Evolutionary conservation across 2,329 filamentous ascomycete genomes (phyloP).

Genomic region (Venturia effusa): DNA sequence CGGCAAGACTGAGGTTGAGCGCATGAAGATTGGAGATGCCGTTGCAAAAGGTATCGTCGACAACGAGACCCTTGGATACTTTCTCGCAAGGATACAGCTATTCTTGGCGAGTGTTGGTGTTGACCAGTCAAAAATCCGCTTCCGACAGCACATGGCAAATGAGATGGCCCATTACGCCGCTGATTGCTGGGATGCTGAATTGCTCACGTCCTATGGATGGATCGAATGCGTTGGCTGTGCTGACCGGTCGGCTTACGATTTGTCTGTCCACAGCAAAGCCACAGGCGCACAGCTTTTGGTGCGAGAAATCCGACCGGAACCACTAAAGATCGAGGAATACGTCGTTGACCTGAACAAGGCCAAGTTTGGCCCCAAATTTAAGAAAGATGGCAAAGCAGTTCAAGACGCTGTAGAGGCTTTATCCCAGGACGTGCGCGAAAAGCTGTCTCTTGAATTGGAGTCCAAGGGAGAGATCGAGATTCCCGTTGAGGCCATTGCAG

Average conservation of each 20-base stretch:
- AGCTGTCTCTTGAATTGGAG: constrained; percentile 62
- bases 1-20: constrained; percentile 67
- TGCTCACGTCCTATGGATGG: constrained; percentile 89
- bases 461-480: constrained; percentile 65
- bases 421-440: constrained; percentile 71
- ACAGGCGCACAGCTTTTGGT: constrained; percentile 81
- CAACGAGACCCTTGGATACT: constrained; percentile 97
- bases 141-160: constrained; percentile 92
- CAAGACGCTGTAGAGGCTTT: constrained; percentile 68
- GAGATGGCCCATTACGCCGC: constrained; percentile 89
- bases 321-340: constrained; percentile 75
- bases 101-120: constrained; percentile 85
- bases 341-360: constrained; percentile 84
- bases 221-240: constrained; percentile 97
- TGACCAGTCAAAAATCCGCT: constrained; percentile 79
- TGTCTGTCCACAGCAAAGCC: constrained; percentile 86
- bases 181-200: constrained; percentile 96
- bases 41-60: constrained; percentile 76
- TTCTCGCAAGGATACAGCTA: constrained; percentile 83
- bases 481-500: constrained; percentile 55
- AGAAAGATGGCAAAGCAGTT: constrained; percentile 82
- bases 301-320: constrained; percentile 67
- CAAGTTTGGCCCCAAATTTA: constrained; percentile 90
- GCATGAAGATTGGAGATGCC: constrained; percentile 72
- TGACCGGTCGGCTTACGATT: constrained; percentile 87